phyloP scores from a whole-genome alignment of 192 early-diverging fungal species.

The Backusella macrospora region DNA sequence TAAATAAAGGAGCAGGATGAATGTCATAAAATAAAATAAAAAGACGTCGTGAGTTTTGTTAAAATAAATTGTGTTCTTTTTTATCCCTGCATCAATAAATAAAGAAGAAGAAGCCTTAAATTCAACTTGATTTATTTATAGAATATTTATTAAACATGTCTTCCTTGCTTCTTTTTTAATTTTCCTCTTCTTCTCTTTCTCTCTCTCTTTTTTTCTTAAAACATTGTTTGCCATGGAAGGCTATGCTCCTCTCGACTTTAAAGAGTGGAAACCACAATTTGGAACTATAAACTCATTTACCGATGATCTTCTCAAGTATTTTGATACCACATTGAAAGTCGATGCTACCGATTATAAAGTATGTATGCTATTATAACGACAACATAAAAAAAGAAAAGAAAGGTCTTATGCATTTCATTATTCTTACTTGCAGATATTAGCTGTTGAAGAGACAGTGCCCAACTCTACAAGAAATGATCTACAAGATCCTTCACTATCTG shows the following conservation, averaged over 20 bases:
- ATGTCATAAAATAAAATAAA: not conserved
- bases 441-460: not conserved
- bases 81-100: conserved; percentile 1
- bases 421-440: conserved; percentile 5
- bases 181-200: not conserved
- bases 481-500: not conserved
- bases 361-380: not conserved
- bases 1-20: not conserved
- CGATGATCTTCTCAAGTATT: conserved; percentile 19
- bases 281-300: not conserved
- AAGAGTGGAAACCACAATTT: conserved; percentile 12
- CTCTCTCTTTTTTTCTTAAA: not conserved
- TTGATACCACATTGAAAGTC: conserved; percentile 8
- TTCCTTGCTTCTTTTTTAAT: not conserved
- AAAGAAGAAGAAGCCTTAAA: not conserved
- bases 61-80: not conserved
- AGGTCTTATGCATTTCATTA: not conserved
- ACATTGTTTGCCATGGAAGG: not conserved
- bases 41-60: not conserved
- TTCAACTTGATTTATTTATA: conserved; percentile 5
- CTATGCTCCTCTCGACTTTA: conserved; percentile 7
- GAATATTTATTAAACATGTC: not conserved
- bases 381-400: not conserved
- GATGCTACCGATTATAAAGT: not conserved
- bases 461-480: not conserved